These are phyloP conservation scores for Lactarius psammicola DNA, from an alignment of 768 basidiomycete genomes.

Conservation along the genomic window DNA sequence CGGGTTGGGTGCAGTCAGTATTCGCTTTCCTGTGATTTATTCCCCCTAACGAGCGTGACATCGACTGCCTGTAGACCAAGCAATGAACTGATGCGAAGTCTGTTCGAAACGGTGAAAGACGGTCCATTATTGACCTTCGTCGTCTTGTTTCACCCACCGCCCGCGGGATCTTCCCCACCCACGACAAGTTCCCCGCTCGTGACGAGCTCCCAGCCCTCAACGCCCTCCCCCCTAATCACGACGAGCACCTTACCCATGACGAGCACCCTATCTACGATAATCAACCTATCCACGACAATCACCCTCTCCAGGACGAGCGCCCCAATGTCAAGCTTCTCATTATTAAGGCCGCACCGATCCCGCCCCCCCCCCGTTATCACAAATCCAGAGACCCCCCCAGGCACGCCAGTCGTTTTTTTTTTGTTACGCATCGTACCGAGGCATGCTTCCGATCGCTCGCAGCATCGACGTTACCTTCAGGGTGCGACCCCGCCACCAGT, in stretches of 20 bases:
- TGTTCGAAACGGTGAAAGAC: not conserved
- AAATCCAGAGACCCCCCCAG: not conserved
- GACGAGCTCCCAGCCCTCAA: too few relatives aligned
- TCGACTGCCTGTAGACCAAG: slow-evolving; percentile 4
- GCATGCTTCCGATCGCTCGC: not conserved
- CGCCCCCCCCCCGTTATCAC: not conserved
- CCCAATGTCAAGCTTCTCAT: not conserved
- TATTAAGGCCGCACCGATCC: not conserved
- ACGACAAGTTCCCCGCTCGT: not conserved
- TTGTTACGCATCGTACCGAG: not conserved
- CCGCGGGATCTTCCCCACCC: not conserved
- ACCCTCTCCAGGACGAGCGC: not conserved
- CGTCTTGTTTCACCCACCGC: slow-evolving; percentile 14
- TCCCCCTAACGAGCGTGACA: not conserved
- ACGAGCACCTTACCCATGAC: not conserved
- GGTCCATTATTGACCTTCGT: slow-evolving; percentile 12
- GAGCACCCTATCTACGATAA: not conserved
- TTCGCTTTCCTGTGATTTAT: not conserved
- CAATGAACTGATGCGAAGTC: slow-evolving; percentile 14
- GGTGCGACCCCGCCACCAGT: not conserved
- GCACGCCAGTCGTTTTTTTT: not conserved
- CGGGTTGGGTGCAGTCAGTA: slow-evolving; percentile 3
- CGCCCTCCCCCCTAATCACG: not conserved
- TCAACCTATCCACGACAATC: not conserved
- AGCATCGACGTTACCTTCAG: not conserved